Evolutionary conservation across 129 eudicot genomes (phyloP), one percentile per base, ranked within the genome.

Genomic region (Solidago caesia): DNA sequence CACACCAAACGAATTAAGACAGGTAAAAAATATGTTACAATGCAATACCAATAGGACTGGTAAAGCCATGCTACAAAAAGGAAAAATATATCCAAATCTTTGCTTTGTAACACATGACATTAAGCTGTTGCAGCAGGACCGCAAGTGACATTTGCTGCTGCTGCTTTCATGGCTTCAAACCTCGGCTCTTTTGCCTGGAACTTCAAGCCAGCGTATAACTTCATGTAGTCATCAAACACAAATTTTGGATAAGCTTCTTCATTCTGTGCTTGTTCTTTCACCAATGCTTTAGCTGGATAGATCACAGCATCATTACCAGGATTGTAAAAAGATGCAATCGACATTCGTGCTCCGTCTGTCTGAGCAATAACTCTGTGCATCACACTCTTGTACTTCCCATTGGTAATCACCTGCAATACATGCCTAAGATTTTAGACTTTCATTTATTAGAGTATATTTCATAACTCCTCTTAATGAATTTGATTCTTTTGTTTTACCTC

Each of bases 301-400:
- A 88, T 88, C 57, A 86, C 83, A 14, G 95, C 89, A 77, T 85
- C 91, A 58, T 76, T 67, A 39, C 86, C 88, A 0, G 89, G 91
- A 77, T 86, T 85, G 87, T 88, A 88, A 73, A 85, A 82, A 33
- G 89, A 85, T 27, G 92, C 89, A 29, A 88, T 46, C 1, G 93
- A 88, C 95, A 83, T 86, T 55, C 91, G 41, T 72, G 77, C 74
- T 16, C 88, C 90, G 60, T 85, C 75, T 15, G 86, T 72, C 73
- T 85, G 90, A 41, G 88, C 90, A 53, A 85, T 72, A 49, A 88
- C 90, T 61, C 87, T 48, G 77, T 88, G 95, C 81, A 83, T 77
- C 78, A 89, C 89, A 43, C 96, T 89, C 84, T 84, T 89, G 82
- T 89, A 86, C 65, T 75, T 86, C 1, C 96, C 91, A 57, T 89